Conservation (phyloP, 768 basidiomycete genomes). For the Lactifluus piperatus region DNA sequence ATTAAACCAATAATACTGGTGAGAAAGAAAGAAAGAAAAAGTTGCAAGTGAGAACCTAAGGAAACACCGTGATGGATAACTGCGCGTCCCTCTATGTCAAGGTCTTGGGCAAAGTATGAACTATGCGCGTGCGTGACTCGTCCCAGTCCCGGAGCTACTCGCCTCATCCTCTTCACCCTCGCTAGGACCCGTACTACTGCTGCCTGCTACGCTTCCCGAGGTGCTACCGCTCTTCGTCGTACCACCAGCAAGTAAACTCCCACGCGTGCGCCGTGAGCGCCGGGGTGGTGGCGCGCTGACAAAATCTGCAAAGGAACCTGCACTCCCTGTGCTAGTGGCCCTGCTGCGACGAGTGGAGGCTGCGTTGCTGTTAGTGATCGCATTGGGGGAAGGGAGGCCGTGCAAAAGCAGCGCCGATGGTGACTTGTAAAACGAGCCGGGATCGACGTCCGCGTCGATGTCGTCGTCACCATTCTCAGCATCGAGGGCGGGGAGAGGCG, state of each 20-base stretch:
- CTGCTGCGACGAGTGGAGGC: slow-evolving; percentile 26
- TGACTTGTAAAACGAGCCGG: slow-evolving; percentile 33
- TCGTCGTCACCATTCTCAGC: slow-evolving; percentile 27
- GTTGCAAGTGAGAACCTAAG: slow-evolving; percentile 8
- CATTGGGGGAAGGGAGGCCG: slow-evolving; percentile 27
- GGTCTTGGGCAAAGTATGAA: neutral
- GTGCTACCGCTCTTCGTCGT: slow-evolving; percentile 14
- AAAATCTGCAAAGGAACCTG: slow-evolving; percentile 46
- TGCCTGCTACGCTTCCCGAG: slow-evolving; percentile 17
- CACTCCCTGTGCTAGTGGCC: slow-evolving; percentile 31
- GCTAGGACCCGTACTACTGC: slow-evolving; percentile 35
- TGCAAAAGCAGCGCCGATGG: slow-evolving; percentile 44
- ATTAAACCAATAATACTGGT: neutral
- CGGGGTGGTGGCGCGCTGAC: slow-evolving; percentile 41
- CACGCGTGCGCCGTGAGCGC: slow-evolving; percentile 15
- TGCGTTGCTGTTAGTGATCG: neutral
- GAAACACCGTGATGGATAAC: neutral
- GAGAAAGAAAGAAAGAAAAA: neutral
- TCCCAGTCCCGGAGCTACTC: slow-evolving; percentile 5
- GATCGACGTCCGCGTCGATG: slow-evolving; percentile 54
- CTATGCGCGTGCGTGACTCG: slow-evolving; percentile 3
- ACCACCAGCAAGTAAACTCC: slow-evolving; percentile 21
- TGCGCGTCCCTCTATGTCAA: neutral
- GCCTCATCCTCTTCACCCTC: slow-evolving; percentile 29
- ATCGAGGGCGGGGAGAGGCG: slow-evolving; percentile 30